Conservation (phyloP, 208 protist genomes). For the Acanthamoeba sp. region DNA sequence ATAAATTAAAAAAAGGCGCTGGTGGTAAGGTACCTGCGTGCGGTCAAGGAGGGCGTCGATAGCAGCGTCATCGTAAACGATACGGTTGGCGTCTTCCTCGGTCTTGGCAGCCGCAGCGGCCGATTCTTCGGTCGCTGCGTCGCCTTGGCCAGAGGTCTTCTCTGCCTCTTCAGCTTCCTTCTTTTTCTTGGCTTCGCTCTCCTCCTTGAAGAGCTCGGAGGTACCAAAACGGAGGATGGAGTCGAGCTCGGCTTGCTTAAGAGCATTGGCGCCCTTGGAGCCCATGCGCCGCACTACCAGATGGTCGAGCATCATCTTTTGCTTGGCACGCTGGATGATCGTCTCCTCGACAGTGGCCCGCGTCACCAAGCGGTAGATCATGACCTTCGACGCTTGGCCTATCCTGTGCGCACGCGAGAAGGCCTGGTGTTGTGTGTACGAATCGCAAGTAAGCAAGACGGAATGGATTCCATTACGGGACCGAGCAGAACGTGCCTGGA, state of each 20-base stretch:
- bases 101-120: neutral
- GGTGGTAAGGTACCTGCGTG: constrained; percentile 30
- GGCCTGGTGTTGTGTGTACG: constrained; percentile 83
- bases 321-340: constrained; percentile 93
- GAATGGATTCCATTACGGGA: constrained; percentile 42
- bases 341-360: constrained; percentile 93
- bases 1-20: no score
- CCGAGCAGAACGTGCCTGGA: constrained; percentile 91
- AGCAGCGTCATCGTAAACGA: constrained; percentile 74
- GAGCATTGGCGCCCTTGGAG: constrained; percentile 64
- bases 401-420: constrained; percentile 96
- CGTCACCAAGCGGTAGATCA: constrained; percentile 95
- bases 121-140: neutral
- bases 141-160: neutral
- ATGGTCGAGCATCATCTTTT: constrained; percentile 93
- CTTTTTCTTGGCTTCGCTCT: neutral
- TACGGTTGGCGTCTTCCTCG: constrained; percentile 52
- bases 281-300: constrained; percentile 92
- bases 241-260: constrained; percentile 75
- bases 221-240: constrained; percentile 73
- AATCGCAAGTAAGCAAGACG: neutral
- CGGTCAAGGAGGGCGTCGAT: constrained; percentile 74
- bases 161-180: neutral
- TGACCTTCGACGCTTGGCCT: constrained; percentile 97
- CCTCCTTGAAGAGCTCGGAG: constrained; percentile 64